Base-by-base conservation (phyloP, 371 early-diverging fungal species). In the Zychaea mexicana region DNA sequence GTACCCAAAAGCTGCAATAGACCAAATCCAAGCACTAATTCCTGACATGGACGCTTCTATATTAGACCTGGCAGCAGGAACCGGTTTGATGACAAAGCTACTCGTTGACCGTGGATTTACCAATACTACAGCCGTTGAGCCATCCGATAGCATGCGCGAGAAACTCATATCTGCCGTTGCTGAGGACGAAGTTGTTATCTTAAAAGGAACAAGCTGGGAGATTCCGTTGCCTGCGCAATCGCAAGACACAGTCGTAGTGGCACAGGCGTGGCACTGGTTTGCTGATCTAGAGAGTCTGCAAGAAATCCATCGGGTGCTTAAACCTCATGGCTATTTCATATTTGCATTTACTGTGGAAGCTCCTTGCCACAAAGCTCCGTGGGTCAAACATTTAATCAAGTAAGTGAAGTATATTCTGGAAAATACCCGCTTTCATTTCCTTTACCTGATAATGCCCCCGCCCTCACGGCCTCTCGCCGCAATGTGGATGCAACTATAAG, bases 181-280 rank as follows among this genome's bases (percentile, higher is more conserved):
- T 0, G 9, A 53, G 4, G 78, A 78, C n/a, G 46, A 64, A 8
- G 69, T 76, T 3, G 42, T 24, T 15, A 70, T 69, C 9, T 13
- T 77, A 0, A 53, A 81, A 36, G 86, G 84, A 3, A 84, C 80
- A 5, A 62, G 83, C 7, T 77, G 72, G 73, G 57, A 68, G 7
- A 81, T 83, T 30, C 83, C 85, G 3, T 52, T 83, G 0, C 55
- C 73, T 2, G 46, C 57, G 24, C 64, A 61, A 8, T 79, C 83
- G 3, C 76, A 82, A 26, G 78, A 83, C 24, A 70, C 64, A 2
- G 73, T 86, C 2, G 58, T 78, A n/a, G 62, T 83, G 17, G 85
- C 82, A n/a, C 86, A 86, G 55, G 82, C 84, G 5, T 86, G 85
- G 42, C 86, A 86, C 52, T 86, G 86, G 86, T 86, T 84, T 70